phyloP scores from a whole-genome alignment of 257 asterid genomes.

The Orobanche coerulescens region DNA sequence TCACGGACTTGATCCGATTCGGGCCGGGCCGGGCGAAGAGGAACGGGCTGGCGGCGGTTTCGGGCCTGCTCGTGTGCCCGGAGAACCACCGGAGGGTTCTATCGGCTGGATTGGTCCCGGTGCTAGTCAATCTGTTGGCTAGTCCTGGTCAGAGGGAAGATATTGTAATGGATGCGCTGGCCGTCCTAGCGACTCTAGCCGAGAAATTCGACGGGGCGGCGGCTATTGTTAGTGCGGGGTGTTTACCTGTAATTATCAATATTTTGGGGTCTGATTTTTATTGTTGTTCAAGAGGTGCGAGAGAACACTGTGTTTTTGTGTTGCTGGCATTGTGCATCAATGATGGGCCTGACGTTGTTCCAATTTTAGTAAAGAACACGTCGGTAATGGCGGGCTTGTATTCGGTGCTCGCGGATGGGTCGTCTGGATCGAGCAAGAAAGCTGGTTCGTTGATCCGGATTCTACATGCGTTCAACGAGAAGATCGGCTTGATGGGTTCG shows the following conservation, averaged over 20 bases:
- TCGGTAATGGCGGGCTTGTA: slow-evolving; percentile 52
- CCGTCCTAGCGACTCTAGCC: slow-evolving; percentile 49
- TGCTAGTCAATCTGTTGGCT: slow-evolving; percentile 34
- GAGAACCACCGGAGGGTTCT: slow-evolving; percentile 54
- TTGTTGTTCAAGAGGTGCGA: slow-evolving; percentile 34
- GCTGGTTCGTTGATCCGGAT: slow-evolving; percentile 65
- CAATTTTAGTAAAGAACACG: slow-evolving; percentile 55
- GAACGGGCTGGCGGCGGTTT: slow-evolving; percentile 47
- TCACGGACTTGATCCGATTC: slow-evolving; percentile 33
- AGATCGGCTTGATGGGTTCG: slow-evolving; percentile 38
- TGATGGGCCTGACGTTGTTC: slow-evolving; percentile 56
- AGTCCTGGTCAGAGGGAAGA: slow-evolving; percentile 41
- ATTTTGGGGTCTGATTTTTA: slow-evolving; percentile 30
- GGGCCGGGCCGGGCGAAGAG: slow-evolving; percentile 49
- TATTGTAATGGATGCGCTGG: slow-evolving; percentile 44
- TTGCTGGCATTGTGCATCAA: slow-evolving; percentile 55
- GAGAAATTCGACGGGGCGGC: slow-evolving; percentile 56
- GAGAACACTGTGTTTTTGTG: slow-evolving; percentile 52
- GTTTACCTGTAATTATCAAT: slow-evolving; percentile 36
- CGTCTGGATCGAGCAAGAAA: slow-evolving; percentile 50
- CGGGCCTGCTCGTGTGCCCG: slow-evolving; percentile 48
- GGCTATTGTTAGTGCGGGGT: slow-evolving; percentile 42
- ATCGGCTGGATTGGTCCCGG: slow-evolving; percentile 46
- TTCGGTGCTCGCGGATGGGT: slow-evolving; percentile 47
- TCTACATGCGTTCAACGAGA: slow-evolving; percentile 48